Evolutionary conservation across 2,329 filamentous ascomycete genomes (phyloP), one percentile per base, ranked within the genome.

Genomic region (Microcyclospora pomicola): DNA sequence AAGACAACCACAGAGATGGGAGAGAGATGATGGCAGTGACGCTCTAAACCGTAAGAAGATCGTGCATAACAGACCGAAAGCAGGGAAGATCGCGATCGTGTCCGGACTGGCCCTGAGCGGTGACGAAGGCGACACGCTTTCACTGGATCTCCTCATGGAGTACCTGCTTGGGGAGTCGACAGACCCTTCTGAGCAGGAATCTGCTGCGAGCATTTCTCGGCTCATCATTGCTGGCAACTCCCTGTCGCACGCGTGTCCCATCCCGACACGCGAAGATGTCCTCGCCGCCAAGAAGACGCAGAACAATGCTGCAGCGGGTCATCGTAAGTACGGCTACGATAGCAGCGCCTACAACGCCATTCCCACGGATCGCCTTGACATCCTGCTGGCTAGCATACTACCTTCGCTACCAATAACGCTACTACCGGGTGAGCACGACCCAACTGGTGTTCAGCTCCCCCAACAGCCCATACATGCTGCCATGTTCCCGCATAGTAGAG

Each of bases 321-420:
- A 62, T 36, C 93, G 85, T 59, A 94, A 92, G 57, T 96, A 95
- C 62, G 88, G 91, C 42, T 96, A 96, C 64, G 91, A 98, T 59
- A 77, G 83, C 40, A 78, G 80, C 38, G 63, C 81, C 1, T 98
- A 95, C 67, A 94, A 98, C 55, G 71, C 88, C 2, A 68, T 81
- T 1, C 91, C 91, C 1, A 86, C 84, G 2, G 76, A 81, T 40
- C 78, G 83, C 34, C 72, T 98, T 27, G 91, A 98, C 63, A 70
- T 73, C 5, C 91, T 94, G 58, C 72, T 98, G 27, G 68, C 80
- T 1, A 72, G 80, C 34, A 67, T 98, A 10, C 73, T 98, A 2
- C 86, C 87, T 2, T 82, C 80, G 12, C 75, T 98, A 16, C 87
- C 91, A 3, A 69, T 98, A 38, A 98, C 91, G 0, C 66, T 98